Conservation (phyloP, 768 basidiomycete species). For the Mycena belliarum region DNA sequence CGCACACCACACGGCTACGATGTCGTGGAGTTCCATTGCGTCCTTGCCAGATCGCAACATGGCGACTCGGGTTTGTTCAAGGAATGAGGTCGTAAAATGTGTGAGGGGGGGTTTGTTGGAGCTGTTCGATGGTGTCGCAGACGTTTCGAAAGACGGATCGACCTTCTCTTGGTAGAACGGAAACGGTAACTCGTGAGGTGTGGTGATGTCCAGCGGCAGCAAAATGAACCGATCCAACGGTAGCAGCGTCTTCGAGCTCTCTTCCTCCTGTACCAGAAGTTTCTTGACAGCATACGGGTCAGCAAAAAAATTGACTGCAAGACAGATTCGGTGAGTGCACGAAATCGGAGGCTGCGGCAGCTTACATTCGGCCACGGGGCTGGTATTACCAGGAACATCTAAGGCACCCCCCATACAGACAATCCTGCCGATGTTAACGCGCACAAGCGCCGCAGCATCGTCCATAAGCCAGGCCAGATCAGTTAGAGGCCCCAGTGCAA, state of each 20-base stretch:
- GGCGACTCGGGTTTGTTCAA: constrained; percentile 71
- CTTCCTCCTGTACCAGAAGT: constrained; percentile 43
- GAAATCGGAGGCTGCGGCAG: background rate
- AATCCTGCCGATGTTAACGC: constrained; percentile 66
- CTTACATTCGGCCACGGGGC: constrained; percentile 82
- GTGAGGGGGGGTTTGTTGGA: constrained; percentile 57
- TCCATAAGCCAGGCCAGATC: constrained; percentile 72
- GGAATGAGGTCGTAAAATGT: constrained; percentile 80
- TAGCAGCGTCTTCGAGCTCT: constrained; percentile 41
- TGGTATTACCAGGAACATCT: constrained; percentile 88
- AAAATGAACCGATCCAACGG: constrained; percentile 70
- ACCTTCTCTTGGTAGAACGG: constrained; percentile 55
- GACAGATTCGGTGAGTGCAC: constrained; percentile 1
- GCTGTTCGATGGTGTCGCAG: constrained; percentile 46
- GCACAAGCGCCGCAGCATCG: constrained; percentile 52
- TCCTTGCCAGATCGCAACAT: constrained; percentile 84
- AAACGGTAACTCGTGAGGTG: constrained; percentile 78
- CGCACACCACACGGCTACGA: constrained; percentile 87
- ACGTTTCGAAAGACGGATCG: constrained; percentile 60
- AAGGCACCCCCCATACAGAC: constrained; percentile 93
- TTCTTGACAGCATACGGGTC: constrained; percentile 84
- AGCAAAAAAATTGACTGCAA: constrained; percentile 79
- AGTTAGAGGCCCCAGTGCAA: constrained; percentile 77
- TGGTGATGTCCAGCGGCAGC: constrained; percentile 82
- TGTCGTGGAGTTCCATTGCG: constrained; percentile 88